Base-by-base conservation (phyloP, 495 filamentous ascomycete genomes). In the Usnea hakonensis region DNA sequence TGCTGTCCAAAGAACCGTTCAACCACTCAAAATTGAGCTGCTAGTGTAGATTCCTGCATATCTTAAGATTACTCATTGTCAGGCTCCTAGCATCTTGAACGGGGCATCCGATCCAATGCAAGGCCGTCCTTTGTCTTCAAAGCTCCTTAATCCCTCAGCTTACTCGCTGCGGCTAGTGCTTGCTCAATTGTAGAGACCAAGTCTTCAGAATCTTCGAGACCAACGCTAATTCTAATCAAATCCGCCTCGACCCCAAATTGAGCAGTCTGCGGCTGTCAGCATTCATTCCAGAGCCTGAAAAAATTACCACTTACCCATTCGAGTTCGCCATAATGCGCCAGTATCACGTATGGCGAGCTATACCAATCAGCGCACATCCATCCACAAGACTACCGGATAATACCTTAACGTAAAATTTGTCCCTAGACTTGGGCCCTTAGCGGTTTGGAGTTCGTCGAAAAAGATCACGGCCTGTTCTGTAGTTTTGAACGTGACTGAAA, bases 361-460 rank as follows among this genome's bases (percentile, higher is more conserved):
- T 55, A 59, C 32, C 32, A 33, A 28, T 50, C 21, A 50, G 23
- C 37, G 5, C 52, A 19, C 26, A 32, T 8, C 16, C 44, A 7
- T 7, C 30, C n/a, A 26, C 37, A 21, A 26, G n/a, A n/a, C 32
- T 44, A 9, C 21, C 23, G 40, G 13, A n/a, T 5, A 8, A 16
- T 61, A 83, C 83, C 78, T 86, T 54, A 99, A 77, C 1, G 94
- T 97, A 73, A 99, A 97, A 69, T 98, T 98, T 0, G 95, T 97
- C 0, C 94, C 94, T 28, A 98, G 79, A 70, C 93, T 96, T 0
- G 94, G 94, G 0, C 94, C 94, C 73, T 98, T 98, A 37, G 87
- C 83, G 0, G 91, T 91, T 65, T 96, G 87, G 10, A 98, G 73
- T 21, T 82, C 80, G 71, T 98, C 91, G 77, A 87, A 95, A 72